Conservation (phyloP, 495 filamentous ascomycete genomes). For the Aspergillus sclerotioniger region DNA sequence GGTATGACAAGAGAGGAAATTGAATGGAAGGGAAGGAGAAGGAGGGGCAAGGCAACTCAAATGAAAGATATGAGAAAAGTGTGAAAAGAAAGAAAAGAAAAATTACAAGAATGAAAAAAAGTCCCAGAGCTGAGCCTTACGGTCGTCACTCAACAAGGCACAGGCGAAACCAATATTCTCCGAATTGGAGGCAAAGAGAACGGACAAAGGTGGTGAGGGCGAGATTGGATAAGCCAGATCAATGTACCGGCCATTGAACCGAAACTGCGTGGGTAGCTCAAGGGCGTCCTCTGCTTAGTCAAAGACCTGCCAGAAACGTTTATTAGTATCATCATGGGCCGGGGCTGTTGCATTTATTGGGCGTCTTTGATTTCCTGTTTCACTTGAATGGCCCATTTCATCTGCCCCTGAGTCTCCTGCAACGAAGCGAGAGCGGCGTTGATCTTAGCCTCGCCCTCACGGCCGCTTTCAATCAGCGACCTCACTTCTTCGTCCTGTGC, state of each 20-base stretch:
- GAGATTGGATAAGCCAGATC: background rate
- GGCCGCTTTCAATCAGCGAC: conserved; percentile 55
- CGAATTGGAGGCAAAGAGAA: background rate
- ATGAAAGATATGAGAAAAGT: background rate
- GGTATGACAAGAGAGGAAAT: background rate
- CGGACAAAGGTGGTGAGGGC: background rate
- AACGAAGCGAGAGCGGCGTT: conserved; percentile 57
- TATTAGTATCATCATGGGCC: background rate
- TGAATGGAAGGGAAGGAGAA: conserved; percentile 6
- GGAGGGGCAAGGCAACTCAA: background rate
- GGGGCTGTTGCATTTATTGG: conserved; percentile 28
- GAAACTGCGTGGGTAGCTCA: background rate
- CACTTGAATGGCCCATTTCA: conserved; percentile 68
- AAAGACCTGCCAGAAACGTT: too few species aligned
- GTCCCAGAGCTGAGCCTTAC: background rate
- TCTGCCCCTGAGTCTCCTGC: conserved; percentile 59
- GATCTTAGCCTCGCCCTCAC: conserved; percentile 52
- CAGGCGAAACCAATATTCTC: background rate
- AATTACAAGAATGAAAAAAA: conserved; percentile 2
- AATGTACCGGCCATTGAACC: background rate
- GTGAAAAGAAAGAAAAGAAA: background rate
- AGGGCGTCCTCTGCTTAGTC: background rate
- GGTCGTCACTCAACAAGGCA: background rate
- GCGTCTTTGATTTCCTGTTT: conserved; percentile 52
- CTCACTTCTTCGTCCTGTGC: conserved; percentile 59